These are phyloP conservation scores for Lojkania enalia DNA, from an alignment of 2,329 filamentous ascomycete genomes.

Conservation along the genomic window DNA sequence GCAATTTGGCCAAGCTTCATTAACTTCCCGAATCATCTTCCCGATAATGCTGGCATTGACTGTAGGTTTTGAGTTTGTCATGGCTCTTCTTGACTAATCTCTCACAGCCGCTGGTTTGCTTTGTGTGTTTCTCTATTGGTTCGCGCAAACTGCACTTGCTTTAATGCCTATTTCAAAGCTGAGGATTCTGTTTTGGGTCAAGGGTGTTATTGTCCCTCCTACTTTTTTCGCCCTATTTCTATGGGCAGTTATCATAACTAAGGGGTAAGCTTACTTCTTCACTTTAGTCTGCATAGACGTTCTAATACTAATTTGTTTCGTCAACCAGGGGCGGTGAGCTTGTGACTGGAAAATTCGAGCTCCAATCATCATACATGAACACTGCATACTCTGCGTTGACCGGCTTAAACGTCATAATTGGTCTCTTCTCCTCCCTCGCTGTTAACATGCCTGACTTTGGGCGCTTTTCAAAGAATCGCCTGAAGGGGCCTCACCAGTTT, in stretches of 20 bases:
- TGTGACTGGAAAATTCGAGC: conserved; percentile 42
- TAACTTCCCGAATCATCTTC: conserved; percentile 45
- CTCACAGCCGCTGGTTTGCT: conserved; percentile 50
- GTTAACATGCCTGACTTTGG: conserved; percentile 56
- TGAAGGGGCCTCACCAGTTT: conserved; percentile 50
- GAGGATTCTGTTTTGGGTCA: conserved; percentile 50
- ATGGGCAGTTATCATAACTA: conserved; percentile 49
- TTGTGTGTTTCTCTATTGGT: conserved; percentile 58
- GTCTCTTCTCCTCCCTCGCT: conserved; percentile 54
- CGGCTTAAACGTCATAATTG: conserved; percentile 53
- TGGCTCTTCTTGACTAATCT: background rate
- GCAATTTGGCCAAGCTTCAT: conserved; percentile 48
- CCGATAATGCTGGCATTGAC: conserved; percentile 32
- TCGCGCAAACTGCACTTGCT: conserved; percentile 50
- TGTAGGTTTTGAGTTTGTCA: conserved; percentile 21
- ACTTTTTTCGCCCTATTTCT: conserved; percentile 51
- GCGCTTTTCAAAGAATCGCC: conserved; percentile 48
- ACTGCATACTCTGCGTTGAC: conserved; percentile 50
- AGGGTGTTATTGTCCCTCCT: conserved; percentile 49
- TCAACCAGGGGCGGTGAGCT: conserved; percentile 45
- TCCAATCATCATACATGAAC: conserved; percentile 48
- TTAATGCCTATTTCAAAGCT: conserved; percentile 51
- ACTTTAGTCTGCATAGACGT: background rate
- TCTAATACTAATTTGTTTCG: conserved; percentile 1
- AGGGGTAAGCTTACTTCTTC: conserved; percentile 29